A percentile compares a stretch with the other conserved stretches of the same genome.
These are phyloP conservation scores for Mallotus repandus DNA, from an alignment of 441 rosid genomes.

Conservation along the genomic window DNA sequence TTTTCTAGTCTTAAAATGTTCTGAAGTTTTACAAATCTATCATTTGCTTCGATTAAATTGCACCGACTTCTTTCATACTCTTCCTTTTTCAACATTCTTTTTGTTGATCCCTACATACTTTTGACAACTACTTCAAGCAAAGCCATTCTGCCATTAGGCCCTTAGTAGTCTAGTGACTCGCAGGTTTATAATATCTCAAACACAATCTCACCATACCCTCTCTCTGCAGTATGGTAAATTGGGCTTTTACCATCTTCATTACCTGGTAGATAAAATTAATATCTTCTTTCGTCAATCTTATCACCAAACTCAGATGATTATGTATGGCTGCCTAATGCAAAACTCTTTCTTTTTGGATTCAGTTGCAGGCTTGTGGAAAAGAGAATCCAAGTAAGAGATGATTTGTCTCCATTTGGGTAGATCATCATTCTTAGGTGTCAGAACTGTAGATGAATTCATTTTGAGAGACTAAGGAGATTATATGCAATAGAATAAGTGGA, in stretches of 20 bases:
- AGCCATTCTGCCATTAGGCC: slow-evolving; percentile 27
- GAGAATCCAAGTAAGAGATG: not conserved
- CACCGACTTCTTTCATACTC: not conserved
- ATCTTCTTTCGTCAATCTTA: slow-evolving; percentile 6
- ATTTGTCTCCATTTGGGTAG: no score
- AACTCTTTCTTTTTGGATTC: slow-evolving; percentile 5
- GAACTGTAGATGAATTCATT: no score
- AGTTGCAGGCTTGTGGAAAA: slow-evolving; percentile 18
- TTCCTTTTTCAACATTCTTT: not conserved
- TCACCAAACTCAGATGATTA: not conserved
- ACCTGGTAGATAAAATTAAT: slow-evolving; percentile 10
- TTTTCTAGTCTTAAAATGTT: not conserved
- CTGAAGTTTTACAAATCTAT: not conserved
- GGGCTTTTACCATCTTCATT: slow-evolving; percentile 11
- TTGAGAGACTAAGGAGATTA: no score
- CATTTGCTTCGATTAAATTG: not conserved
- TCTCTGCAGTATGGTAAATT: slow-evolving; percentile 9
- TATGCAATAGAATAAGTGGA: no score
- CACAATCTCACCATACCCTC: not conserved
- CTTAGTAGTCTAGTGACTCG: not conserved
- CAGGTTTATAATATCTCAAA: not conserved
- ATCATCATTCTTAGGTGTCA: no score
- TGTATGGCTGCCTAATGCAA: slow-evolving; percentile 13
- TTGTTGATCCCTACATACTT: no score
- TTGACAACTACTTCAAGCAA: slow-evolving; percentile 26